These are phyloP conservation scores for Linderniella brevidens DNA, from an alignment of 257 asterid species.

Conservation along the genomic window DNA sequence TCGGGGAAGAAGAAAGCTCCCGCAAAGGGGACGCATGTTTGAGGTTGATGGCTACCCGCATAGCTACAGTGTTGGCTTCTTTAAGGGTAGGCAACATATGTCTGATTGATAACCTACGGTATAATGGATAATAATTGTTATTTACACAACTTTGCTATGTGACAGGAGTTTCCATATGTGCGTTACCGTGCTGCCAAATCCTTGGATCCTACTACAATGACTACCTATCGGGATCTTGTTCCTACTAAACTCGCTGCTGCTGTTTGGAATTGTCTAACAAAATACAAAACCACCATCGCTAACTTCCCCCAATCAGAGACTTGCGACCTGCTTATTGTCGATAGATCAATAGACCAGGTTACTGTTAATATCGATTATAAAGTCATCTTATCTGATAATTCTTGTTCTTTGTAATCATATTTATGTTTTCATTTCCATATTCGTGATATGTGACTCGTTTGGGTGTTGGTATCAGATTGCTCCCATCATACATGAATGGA, in stretches of 20 bases:
- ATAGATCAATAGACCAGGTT: slow-evolving; percentile 97
- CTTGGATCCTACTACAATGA: slow-evolving; percentile 82
- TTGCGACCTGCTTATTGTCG: slow-evolving; percentile 89
- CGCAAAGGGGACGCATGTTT: slow-evolving; percentile 70
- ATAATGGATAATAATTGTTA: too few species aligned
- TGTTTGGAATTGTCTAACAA: slow-evolving; percentile 84
- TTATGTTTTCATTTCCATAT: not conserved
- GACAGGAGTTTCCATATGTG: slow-evolving; percentile 88
- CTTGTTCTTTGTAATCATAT: too few species aligned
- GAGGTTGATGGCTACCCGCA: slow-evolving; percentile 75
- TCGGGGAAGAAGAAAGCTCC: slow-evolving; percentile 83
- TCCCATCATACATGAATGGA: slow-evolving; percentile 98
- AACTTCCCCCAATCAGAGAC: slow-evolving; percentile 90
- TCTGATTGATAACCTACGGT: slow-evolving; percentile 8
- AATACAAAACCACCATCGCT: slow-evolving; percentile 64
- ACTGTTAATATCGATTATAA: too few species aligned
- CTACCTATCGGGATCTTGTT: slow-evolving; percentile 85
- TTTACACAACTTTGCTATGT: slow-evolving; percentile 7
- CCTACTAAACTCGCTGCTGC: slow-evolving; percentile 97
- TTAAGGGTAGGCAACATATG: slow-evolving; percentile 43
- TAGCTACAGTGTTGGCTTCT: slow-evolving; percentile 92
- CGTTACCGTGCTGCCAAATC: slow-evolving; percentile 93
- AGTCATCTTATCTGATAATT: too few species aligned
- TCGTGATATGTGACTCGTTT: slow-evolving; percentile 2
- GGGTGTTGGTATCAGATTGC: slow-evolving; percentile 42